Conservation (phyloP, 208 protist species). For the Leishmania major region DNA sequence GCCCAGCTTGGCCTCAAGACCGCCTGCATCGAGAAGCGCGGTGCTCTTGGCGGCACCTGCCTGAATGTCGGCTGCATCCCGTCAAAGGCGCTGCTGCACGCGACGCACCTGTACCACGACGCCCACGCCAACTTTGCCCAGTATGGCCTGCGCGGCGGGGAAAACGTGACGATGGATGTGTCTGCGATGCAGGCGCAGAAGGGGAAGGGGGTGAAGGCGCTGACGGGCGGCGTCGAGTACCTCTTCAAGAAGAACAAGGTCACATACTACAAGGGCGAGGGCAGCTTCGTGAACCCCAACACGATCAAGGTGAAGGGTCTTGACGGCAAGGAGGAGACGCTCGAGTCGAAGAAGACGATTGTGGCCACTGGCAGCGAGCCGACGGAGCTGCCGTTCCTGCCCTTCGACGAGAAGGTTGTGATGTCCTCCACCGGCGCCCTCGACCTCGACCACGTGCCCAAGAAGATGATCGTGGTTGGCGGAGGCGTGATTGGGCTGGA, state of each 20-base stretch:
- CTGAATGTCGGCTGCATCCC: constrained; percentile 99
- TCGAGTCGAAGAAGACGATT: constrained; percentile 97
- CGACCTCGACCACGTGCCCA: constrained; percentile 93
- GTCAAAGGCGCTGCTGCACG: constrained; percentile 99
- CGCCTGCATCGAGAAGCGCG: constrained; percentile 98
- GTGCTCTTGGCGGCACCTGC: constrained; percentile 98
- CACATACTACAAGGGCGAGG: constrained; percentile 96
- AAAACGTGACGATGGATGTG: constrained; percentile 94
- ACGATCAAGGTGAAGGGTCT: constrained; percentile 79
- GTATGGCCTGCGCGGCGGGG: constrained; percentile 89
- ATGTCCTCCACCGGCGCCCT: constrained; percentile 98
- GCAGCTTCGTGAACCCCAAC: constrained; percentile 77
- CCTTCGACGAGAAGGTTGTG: constrained; percentile 98
- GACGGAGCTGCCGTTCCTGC: constrained; percentile 91
- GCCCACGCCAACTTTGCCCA: constrained; percentile 94
- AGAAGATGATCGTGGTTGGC: constrained; percentile 98
- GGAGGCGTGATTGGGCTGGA: constrained; percentile 99
- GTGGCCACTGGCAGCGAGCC: constrained; percentile 99
- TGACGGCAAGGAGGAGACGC: constrained; percentile 90
- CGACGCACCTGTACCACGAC: constrained; percentile 98
- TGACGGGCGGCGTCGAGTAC: constrained; percentile 98
- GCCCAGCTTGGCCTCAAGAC: constrained; percentile 99
- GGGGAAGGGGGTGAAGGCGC: constrained; percentile 93
- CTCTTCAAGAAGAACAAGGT: constrained; percentile 99
- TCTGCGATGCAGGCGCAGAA: constrained; percentile 97